Percentiles rank a stretch among this genome's conserved stretches.
phyloP scores from a whole-genome alignment of 768 basidiomycete genomes.

The Obba rivulosa region DNA sequence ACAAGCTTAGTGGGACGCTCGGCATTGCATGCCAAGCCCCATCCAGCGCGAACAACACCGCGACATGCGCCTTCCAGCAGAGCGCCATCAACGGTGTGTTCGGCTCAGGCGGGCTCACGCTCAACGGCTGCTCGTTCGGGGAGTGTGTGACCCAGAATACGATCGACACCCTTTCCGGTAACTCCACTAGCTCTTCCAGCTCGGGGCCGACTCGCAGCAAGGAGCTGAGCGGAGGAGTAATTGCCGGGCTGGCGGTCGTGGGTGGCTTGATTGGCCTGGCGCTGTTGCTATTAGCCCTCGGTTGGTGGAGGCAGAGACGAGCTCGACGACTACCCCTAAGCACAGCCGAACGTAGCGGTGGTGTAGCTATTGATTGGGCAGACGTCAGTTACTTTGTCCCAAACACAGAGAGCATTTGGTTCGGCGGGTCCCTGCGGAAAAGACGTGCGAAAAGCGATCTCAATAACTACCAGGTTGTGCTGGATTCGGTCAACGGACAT shows the following conservation, averaged over 20 bases:
- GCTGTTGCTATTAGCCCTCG: constrained; percentile 55
- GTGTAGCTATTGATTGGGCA: constrained; percentile 63
- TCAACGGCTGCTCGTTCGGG: constrained; percentile 76
- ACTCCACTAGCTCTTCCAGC: constrained; percentile 23
- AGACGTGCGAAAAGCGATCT: constrained; percentile 4
- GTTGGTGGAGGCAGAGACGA: constrained; percentile 52
- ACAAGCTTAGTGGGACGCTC: constrained; percentile 60
- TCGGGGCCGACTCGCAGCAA: constrained; percentile 24
- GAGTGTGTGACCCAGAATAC: constrained; percentile 84
- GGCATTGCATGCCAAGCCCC: constrained; percentile 59
- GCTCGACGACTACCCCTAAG: constrained; percentile 42
- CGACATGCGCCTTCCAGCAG: constrained; percentile 78
- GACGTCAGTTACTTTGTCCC: constrained; percentile 63
- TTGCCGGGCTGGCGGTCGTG: constrained; percentile 84
- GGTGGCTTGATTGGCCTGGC: constrained; percentile 57
- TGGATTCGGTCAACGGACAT: constrained; percentile 64
- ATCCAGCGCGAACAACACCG: constrained; percentile 37
- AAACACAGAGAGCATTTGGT: constrained; percentile 9
- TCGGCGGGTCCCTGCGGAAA: constrained; percentile 7
- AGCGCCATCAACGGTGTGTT: constrained; percentile 60
- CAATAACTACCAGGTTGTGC: constrained; percentile 54
- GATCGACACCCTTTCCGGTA: constrained; percentile 50
- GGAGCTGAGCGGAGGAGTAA: constrained; percentile 73
- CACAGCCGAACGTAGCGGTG: constrained; percentile 35
- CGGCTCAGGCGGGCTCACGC: constrained; percentile 63